Percentiles rank a stretch among this genome's conserved stretches.
These are phyloP conservation scores for Boletus rubroflammeus DNA, from an alignment of 768 basidiomycete species.

Conservation along the genomic window DNA sequence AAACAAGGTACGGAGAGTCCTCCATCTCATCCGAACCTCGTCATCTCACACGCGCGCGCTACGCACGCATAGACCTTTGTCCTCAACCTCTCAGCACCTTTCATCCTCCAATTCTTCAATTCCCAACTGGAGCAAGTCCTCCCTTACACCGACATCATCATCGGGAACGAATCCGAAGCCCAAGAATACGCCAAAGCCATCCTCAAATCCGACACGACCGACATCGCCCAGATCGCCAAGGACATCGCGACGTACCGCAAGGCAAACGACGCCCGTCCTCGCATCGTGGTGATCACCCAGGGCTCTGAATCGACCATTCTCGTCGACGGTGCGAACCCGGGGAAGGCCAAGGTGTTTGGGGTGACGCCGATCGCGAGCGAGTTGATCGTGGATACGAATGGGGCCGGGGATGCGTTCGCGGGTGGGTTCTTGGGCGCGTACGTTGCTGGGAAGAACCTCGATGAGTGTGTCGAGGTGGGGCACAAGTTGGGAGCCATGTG, in stretches of 20 bases:
- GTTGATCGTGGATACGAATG: constrained; percentile 94
- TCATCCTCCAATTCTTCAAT: constrained; percentile 93
- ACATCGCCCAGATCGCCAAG: constrained; percentile 66
- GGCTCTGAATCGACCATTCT: constrained; percentile 78
- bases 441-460: constrained; percentile 71
- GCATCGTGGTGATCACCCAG: constrained; percentile 88
- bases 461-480: constrained; percentile 77
- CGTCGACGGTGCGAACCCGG: constrained; percentile 56
- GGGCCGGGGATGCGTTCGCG: constrained; percentile 96
- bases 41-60: not conserved
- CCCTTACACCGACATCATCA: constrained; percentile 82
- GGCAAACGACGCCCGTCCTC: constrained; percentile 76
- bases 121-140: constrained; percentile 77
- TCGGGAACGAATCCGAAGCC: constrained; percentile 97
- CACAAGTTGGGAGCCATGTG: constrained; percentile 86
- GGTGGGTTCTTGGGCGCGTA: constrained; percentile 92
- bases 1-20: constrained; percentile 55
- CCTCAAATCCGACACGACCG: constrained; percentile 61
- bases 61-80: constrained; percentile 63
- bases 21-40: not conserved
- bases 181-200: constrained; percentile 77
- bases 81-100: constrained; percentile 94
- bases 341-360: constrained; percentile 47
- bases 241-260: constrained; percentile 76
- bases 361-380: constrained; percentile 57